phyloP scores from a whole-genome alignment of 139 green algal species.

The Closterium sp. region DNA sequence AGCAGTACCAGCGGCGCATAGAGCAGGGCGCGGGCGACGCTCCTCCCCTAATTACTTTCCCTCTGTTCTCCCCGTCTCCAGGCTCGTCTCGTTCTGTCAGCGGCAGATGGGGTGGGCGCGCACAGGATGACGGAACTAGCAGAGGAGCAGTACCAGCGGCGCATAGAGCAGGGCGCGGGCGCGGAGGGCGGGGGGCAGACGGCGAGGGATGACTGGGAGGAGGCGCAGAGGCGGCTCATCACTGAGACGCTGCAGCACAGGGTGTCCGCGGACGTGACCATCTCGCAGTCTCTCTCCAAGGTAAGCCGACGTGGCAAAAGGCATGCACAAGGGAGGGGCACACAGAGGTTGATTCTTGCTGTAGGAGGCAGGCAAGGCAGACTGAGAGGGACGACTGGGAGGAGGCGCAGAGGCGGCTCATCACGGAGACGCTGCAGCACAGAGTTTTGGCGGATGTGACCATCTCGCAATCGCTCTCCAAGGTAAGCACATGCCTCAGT shows the following conservation, averaged over 20 bases:
- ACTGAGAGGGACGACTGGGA: no score
- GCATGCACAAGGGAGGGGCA: no score
- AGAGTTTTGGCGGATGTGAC: no score
- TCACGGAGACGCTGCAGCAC: no score
- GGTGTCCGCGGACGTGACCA: no score
- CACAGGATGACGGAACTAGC: neutral
- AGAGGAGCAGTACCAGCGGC: neutral
- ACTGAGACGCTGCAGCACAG: neutral
- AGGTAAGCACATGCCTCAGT: no score
- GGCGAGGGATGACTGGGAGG: neutral
- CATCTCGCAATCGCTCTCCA: no score
- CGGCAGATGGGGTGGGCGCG: neutral
- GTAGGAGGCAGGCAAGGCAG: no score
- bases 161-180: neutral
- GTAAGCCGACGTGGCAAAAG: no score
- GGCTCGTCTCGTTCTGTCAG: neutral
- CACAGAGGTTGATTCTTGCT: no score
- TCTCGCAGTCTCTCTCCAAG: neutral
- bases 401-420: no score
- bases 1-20: neutral
- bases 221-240: neutral
- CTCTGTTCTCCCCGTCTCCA: neutral
- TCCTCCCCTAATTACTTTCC: neutral
- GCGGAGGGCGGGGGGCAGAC: neutral
- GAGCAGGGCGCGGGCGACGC: neutral